Evolutionary conservation across 768 basidiomycete genomes (phyloP).

Genomic region (Pleurotus cornucopiae): DNA sequence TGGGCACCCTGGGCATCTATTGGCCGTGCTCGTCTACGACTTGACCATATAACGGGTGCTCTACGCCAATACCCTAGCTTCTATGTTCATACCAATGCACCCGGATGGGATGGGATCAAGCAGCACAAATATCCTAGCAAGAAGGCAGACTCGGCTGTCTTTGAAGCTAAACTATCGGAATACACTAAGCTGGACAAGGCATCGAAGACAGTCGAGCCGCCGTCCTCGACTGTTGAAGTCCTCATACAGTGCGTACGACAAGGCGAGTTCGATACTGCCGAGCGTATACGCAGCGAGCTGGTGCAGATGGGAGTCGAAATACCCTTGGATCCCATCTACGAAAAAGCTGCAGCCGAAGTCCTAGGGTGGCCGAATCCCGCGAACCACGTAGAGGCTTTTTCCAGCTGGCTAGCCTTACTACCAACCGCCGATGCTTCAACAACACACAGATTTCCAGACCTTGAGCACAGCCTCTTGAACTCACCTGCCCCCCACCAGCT

Average conservation of each 20-base stretch:
- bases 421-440: conserved; percentile 25
- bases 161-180: conserved; percentile 9
- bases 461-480: conserved; percentile 17
- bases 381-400: conserved; percentile 19
- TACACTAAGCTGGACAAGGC: not conserved
- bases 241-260: conserved; percentile 23
- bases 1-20: conserved; percentile 6
- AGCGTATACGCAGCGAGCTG: conserved; percentile 34
- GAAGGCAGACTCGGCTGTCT: conserved; percentile 8
- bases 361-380: conserved; percentile 18
- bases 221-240: conserved; percentile 8
- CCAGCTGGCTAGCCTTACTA: conserved; percentile 39
- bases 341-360: conserved; percentile 28
- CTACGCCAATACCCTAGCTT: not conserved
- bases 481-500: conserved; percentile 29
- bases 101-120: conserved; percentile 6
- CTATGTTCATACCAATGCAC: not conserved
- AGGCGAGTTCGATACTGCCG: conserved; percentile 25
- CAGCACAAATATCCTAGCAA: conserved; percentile 1
- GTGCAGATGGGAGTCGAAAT: conserved; percentile 31
- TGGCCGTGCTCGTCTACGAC: not conserved
- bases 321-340: conserved; percentile 29
- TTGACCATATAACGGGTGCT: not conserved
- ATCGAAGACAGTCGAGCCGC: conserved; percentile 9
- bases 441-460: conserved; percentile 9